Evolutionary conservation across 306 rosid genomes (phyloP).

Genomic region (Ormosia semicastrata): DNA sequence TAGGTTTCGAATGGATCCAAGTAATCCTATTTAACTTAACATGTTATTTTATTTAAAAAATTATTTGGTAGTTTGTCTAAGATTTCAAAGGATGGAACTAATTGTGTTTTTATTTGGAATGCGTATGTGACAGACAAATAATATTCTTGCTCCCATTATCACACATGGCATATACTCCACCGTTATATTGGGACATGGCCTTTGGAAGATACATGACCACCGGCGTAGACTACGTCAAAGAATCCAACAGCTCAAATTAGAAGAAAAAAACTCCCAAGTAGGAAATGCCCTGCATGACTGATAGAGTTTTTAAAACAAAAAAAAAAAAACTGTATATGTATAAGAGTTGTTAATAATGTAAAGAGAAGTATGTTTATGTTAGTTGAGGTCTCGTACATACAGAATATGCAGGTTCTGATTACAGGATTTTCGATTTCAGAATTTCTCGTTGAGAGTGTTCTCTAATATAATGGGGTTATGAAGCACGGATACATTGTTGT

Average conservation of each 20-base stretch:
- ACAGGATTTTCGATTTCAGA: slow-evolving; percentile 9
- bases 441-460: background rate
- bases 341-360: slow-evolving; percentile 33
- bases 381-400: slow-evolving; percentile 20
- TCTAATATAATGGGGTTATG: slow-evolving; percentile 2
- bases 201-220: slow-evolving; percentile 91
- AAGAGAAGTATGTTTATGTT: slow-evolving; percentile 8
- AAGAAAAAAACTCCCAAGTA: slow-evolving; percentile 44
- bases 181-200: slow-evolving; percentile 94
- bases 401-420: background rate
- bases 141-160: slow-evolving; percentile 89
- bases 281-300: slow-evolving; percentile 24
- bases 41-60: background rate
- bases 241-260: slow-evolving; percentile 65
- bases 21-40: slow-evolving; percentile 33
- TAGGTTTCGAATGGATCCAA: slow-evolving; percentile 97
- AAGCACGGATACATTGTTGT: too few species aligned
- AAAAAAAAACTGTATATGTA: slow-evolving; percentile 40
- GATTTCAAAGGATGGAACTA: slow-evolving; percentile 22
- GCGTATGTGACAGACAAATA: slow-evolving; percentile 61
- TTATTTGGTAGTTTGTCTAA: background rate
- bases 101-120: slow-evolving; percentile 19
- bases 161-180: slow-evolving; percentile 94
- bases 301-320: too few species aligned
- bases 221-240: slow-evolving; percentile 72